These are phyloP conservation scores for Podospora bellae-mahoneyi DNA, from an alignment of 495 filamentous ascomycete species.

Conservation along the genomic window DNA sequence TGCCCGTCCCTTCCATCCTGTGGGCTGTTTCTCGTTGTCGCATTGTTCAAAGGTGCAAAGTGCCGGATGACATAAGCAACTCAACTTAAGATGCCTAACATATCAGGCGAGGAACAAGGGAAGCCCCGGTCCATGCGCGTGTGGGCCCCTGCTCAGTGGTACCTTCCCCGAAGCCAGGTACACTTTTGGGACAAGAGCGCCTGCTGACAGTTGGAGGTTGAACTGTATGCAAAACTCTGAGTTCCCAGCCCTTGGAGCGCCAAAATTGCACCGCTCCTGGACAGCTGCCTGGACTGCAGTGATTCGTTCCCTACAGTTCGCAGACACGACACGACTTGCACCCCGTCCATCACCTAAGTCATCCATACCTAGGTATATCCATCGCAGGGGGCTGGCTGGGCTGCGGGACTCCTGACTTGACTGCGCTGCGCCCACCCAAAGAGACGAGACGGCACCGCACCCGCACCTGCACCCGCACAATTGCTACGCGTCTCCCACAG, in stretches of 20 bases:
- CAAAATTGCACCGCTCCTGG: slow-evolving; percentile 2
- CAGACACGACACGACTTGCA: neutral
- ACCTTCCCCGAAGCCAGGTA: slow-evolving; percentile 1
- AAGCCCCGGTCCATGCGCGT: slow-evolving; percentile 2
- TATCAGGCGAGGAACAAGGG: neutral
- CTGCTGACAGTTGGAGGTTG: neutral
- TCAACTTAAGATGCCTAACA: neutral
- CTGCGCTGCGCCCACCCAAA: slow-evolving; percentile 16
- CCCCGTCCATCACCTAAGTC: neutral
- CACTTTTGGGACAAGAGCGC: neutral
- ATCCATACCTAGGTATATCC: neutral
- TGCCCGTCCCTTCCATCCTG: too few species aligned
- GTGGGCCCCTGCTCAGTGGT: slow-evolving; percentile 1
- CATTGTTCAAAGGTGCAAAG: neutral
- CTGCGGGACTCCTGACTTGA: neutral
- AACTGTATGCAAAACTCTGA: slow-evolving; percentile 8
- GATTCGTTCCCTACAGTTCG: neutral
- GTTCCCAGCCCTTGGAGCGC: neutral
- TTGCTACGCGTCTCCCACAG: neutral
- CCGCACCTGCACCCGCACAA: too few species aligned
- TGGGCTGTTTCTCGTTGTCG: neutral
- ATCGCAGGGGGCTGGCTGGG: neutral
- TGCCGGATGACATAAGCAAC: slow-evolving; percentile 3
- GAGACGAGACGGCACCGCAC: slow-evolving; percentile 23
- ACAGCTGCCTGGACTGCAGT: neutral